Percentiles rank a stretch among this genome's conserved stretches.
Conservation (phyloP, 495 filamentous ascomycete species). For the Neurospora terricola region DNA sequence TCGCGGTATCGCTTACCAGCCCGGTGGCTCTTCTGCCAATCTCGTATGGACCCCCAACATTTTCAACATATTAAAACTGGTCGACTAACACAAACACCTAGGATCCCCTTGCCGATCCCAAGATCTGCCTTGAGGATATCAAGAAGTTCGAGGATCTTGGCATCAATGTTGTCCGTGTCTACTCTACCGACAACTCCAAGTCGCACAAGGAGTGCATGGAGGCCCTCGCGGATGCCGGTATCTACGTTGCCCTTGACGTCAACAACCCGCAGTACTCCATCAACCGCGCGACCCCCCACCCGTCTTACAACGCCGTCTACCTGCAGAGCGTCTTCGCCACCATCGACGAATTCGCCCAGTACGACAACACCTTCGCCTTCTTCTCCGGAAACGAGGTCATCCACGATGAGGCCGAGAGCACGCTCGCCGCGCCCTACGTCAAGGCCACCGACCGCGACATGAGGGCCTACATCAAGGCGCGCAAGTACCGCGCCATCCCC, state of each 20-base stretch:
- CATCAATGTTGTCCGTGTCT: conserved; percentile 87
- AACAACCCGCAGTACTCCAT: conserved; percentile 35
- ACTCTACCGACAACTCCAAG: conserved; percentile 83
- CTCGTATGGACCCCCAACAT: conserved; percentile 24
- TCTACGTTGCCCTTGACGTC: conserved; percentile 84
- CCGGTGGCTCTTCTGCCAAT: conserved; percentile 57
- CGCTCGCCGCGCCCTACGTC: conserved; percentile 70
- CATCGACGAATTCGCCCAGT: conserved; percentile 80
- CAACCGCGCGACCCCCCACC: conserved; percentile 41
- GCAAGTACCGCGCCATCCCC: conserved; percentile 66
- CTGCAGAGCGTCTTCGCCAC: conserved; percentile 92
- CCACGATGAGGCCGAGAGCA: conserved; percentile 69
- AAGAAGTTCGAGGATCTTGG: conserved; percentile 74
- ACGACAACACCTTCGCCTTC: conserved; percentile 87
- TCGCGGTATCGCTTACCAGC: conserved; percentile 92
- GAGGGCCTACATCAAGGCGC: conserved; percentile 69
- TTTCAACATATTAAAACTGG: background rate
- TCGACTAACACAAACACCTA: conserved; percentile 15
- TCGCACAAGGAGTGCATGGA: conserved; percentile 84
- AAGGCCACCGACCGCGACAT: conserved; percentile 94
- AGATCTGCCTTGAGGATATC: conserved; percentile 75
- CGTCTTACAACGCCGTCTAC: conserved; percentile 86
- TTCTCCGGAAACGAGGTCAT: conserved; percentile 98
- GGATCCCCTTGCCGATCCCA: conserved; percentile 71
- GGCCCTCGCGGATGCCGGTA: conserved; percentile 69